Evolutionary conservation across 768 basidiomycete genomes (phyloP).

Genomic region (Pulveroboletus sp.): DNA sequence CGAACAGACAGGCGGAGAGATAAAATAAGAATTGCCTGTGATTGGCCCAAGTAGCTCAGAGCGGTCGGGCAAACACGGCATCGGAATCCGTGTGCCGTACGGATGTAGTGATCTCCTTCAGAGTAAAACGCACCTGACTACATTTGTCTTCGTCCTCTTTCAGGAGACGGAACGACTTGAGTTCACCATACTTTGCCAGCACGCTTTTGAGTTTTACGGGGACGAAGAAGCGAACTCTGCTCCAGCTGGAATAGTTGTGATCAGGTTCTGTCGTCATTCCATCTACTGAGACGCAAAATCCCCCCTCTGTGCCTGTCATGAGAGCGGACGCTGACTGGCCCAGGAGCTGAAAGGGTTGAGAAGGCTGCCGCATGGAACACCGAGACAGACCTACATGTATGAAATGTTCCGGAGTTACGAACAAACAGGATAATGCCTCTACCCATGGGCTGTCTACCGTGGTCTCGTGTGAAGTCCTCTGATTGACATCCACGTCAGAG

Average conservation of each 20-base stretch:
- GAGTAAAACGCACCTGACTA: slow-evolving; percentile 25
- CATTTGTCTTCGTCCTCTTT: slow-evolving; percentile 22
- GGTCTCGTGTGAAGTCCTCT: slow-evolving; percentile 1
- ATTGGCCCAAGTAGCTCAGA: slow-evolving; percentile 1
- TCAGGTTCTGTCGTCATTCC: slow-evolving; percentile 17
- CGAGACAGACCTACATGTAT: slow-evolving; percentile 33
- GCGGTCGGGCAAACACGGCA: slow-evolving; percentile 2
- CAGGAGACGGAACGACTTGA: slow-evolving; percentile 26
- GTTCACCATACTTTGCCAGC: slow-evolving; percentile 29
- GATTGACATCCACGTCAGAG: slow-evolving; percentile 5
- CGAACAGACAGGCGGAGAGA: slow-evolving; percentile 1
- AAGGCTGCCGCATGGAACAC: background rate
- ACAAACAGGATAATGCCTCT: slow-evolving; percentile 37
- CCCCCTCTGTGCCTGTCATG: slow-evolving; percentile 48
- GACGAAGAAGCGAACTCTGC: slow-evolving; percentile 21
- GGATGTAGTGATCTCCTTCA: background rate
- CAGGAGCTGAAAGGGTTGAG: slow-evolving; percentile 39
- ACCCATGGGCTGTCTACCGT: slow-evolving; percentile 13
- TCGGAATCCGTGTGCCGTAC: slow-evolving; percentile 1
- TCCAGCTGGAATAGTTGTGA: slow-evolving; percentile 21
- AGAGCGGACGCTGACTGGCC: slow-evolving; percentile 45
- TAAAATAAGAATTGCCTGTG: background rate
- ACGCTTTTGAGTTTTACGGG: slow-evolving; percentile 28
- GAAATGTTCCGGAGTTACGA: slow-evolving; percentile 44
- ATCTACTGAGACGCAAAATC: slow-evolving; percentile 46